Evolutionary conservation across 306 rosid species (phyloP).

Genomic region (Cyamopsis tetragonoloba): DNA sequence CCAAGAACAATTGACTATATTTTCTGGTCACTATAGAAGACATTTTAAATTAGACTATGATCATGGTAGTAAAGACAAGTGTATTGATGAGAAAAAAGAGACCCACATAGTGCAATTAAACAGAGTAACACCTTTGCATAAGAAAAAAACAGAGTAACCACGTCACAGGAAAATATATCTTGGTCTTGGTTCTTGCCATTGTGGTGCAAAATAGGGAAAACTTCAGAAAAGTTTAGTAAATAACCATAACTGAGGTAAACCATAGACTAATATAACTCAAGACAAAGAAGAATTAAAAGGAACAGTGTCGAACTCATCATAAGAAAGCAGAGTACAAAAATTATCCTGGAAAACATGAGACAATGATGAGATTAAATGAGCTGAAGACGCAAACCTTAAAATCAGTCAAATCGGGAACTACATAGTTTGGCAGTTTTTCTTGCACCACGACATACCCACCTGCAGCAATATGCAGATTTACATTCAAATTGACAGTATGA

Average conservation of each 20-base stretch:
- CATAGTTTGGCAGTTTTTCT: slow-evolving; percentile 60
- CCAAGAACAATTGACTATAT: not conserved
- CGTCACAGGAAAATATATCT: not conserved
- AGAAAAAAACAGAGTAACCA: no score
- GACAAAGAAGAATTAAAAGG: not conserved
- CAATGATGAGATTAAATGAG: not conserved
- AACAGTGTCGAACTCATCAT: not conserved
- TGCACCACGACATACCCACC: slow-evolving; percentile 55
- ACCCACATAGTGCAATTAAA: not conserved
- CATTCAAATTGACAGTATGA: not conserved
- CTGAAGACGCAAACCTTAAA: slow-evolving; percentile 44
- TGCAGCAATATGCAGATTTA: slow-evolving; percentile 29
- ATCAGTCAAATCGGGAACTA: slow-evolving; percentile 55
- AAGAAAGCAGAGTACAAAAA: no score
- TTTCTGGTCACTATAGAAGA: no score
- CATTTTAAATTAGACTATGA: not conserved
- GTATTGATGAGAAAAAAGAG: not conserved
- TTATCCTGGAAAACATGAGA: not conserved
- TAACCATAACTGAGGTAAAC: no score
- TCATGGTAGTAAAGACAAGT: not conserved
- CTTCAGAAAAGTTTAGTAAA: no score
- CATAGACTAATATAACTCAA: not conserved
- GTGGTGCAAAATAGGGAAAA: no score
- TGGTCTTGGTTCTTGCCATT: no score
- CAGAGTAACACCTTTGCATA: no score